These are phyloP conservation scores for Wickerhamomyces ciferrii DNA, from an alignment of 805 yeast species.

Conservation along the genomic window DNA sequence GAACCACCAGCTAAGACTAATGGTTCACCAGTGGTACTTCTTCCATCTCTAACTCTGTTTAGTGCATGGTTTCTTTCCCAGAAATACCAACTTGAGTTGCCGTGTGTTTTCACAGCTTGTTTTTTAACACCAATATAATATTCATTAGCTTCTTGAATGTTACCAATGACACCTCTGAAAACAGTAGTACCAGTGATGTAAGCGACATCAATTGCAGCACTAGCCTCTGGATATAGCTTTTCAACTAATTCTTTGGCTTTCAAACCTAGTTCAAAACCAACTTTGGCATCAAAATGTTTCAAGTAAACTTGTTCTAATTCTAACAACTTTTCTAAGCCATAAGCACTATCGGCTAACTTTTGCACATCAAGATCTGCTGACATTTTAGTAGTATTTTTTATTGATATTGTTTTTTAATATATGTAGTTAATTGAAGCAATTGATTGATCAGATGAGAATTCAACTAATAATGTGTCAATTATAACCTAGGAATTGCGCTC, in stretches of 20 bases:
- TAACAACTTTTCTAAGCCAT: not conserved
- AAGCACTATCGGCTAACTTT: not conserved
- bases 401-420: no score
- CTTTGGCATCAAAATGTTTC: not conserved
- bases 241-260: constrained; percentile 30
- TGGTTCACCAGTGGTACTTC: constrained; percentile 37
- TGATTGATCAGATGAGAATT: not conserved
- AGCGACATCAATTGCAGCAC: constrained; percentile 39
- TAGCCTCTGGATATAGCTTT: constrained; percentile 18
- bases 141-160: constrained; percentile 43
- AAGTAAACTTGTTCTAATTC: not conserved
- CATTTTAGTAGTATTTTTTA: not conserved
- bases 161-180: constrained; percentile 33
- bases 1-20: constrained; percentile 54
- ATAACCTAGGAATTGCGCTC: not conserved
- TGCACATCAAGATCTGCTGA: not conserved
- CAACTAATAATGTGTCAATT: no score
- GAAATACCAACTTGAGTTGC: constrained; percentile 40
- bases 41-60: constrained; percentile 31
- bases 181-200: constrained; percentile 39
- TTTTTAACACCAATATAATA: constrained; percentile 46
- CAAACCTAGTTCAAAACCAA: constrained; percentile 41
- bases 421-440: not conserved
- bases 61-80: constrained; percentile 36
- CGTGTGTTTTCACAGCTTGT: constrained; percentile 42